phyloP scores from a whole-genome alignment of 306 rosid species.

The Rubus parviflorus region DNA sequence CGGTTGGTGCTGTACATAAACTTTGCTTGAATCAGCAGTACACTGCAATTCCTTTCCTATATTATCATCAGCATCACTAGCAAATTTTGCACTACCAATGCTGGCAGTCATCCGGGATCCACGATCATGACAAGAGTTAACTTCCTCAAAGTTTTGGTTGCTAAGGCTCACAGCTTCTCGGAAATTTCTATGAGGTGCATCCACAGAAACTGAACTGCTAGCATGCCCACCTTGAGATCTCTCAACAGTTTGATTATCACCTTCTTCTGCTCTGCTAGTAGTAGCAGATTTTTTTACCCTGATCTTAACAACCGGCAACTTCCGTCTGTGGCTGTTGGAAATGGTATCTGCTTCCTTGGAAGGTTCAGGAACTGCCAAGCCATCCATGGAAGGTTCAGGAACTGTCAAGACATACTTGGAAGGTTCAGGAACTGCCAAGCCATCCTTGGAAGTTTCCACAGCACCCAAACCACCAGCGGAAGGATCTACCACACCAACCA shows the following conservation, averaged over 20 bases:
- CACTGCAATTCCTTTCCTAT: constrained; percentile 77
- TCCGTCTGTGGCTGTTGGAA: constrained; percentile 64
- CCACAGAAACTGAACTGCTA: constrained; percentile 92
- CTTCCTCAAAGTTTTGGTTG: constrained; percentile 75
- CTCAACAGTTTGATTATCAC: constrained; percentile 68
- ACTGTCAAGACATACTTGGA: not conserved
- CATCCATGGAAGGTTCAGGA: constrained; percentile 38
- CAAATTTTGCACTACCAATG: constrained; percentile 80
- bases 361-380: constrained; percentile 40
- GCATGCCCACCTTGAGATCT: constrained; percentile 67
- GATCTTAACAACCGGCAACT: constrained; percentile 66
- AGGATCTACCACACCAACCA: constrained; percentile 3
- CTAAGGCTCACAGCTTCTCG: constrained; percentile 54
- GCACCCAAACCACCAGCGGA: constrained; percentile 17
- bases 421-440: constrained; percentile 8
- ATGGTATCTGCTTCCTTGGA: constrained; percentile 62
- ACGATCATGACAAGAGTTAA: constrained; percentile 67
- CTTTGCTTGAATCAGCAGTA: constrained; percentile 83
- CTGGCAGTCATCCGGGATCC: constrained; percentile 95
- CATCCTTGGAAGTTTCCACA: constrained; percentile 6
- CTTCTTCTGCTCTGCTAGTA: constrained; percentile 73
- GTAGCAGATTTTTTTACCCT: constrained; percentile 81
- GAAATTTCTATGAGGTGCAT: constrained; percentile 81
- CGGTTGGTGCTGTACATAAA: constrained; percentile 46
- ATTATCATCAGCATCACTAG: constrained; percentile 67